These are phyloP conservation scores for Sesbania bispinosa DNA, from an alignment of 306 rosid species.

Conservation along the genomic window DNA sequence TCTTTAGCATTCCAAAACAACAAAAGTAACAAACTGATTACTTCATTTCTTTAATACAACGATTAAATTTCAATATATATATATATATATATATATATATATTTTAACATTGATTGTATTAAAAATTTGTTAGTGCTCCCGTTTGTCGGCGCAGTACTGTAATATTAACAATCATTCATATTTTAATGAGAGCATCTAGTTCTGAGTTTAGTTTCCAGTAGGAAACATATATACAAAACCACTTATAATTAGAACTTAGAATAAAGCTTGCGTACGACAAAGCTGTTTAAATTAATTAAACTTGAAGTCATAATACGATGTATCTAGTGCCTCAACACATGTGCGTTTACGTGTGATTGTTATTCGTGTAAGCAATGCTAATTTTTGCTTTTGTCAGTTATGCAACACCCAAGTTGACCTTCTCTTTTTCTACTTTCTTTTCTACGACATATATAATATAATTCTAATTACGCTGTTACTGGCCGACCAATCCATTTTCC, in stretches of 20 bases:
- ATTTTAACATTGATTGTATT: not conserved
- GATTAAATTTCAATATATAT: too few species aligned
- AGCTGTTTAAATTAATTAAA: constrained; percentile 6
- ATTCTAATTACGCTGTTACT: too few species aligned
- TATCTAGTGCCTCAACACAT: constrained; percentile 37
- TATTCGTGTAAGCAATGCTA: constrained; percentile 19
- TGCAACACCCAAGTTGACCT: constrained; percentile 43
- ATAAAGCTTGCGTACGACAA: constrained; percentile 38
- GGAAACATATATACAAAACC: constrained; percentile 24
- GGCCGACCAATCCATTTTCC: not conserved
- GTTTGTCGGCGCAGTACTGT: not conserved
- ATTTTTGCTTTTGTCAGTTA: constrained; percentile 26
- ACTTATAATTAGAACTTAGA: not conserved
- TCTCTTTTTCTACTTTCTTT: not conserved
- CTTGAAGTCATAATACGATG: constrained; percentile 38
- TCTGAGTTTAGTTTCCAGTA: not conserved
- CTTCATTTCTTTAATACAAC: too few species aligned
- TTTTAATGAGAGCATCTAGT: not conserved
- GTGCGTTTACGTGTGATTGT: constrained; percentile 27
- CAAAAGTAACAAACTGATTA: not conserved
- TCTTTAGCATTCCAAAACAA: not conserved
- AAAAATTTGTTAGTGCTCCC: constrained; percentile 7
- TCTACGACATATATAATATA: not conserved
- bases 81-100: too few species aligned
- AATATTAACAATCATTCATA: not conserved